Evolutionary conservation across 495 filamentous ascomycete species (phyloP).

Genomic region (Xylaria palmicola): DNA sequence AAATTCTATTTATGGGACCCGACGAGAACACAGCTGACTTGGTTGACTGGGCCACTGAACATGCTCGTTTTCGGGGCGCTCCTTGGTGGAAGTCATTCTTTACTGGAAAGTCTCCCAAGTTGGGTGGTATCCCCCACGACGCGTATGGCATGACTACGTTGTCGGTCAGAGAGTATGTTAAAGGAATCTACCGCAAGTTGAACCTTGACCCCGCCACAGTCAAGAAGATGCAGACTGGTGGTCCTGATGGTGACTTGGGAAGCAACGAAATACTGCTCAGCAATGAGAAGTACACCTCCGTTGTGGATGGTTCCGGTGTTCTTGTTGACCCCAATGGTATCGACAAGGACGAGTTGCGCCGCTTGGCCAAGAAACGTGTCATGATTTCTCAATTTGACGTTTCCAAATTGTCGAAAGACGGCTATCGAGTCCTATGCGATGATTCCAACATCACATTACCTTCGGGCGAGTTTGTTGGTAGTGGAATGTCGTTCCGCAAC

Average conservation of each 20-base stretch:
- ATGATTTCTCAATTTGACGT: slow-evolving; percentile 90
- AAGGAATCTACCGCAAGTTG: slow-evolving; percentile 95
- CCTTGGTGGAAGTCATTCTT: slow-evolving; percentile 99
- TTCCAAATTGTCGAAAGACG: slow-evolving; percentile 79
- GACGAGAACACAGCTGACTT: slow-evolving; percentile 98
- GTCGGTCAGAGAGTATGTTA: slow-evolving; percentile 91
- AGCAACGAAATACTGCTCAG: slow-evolving; percentile 96
- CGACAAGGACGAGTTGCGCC: slow-evolving; percentile 76
- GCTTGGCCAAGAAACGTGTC: slow-evolving; percentile 78
- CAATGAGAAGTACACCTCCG: slow-evolving; percentile 89
- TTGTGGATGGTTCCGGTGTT: slow-evolving; percentile 94
- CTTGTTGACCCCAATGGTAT: slow-evolving; percentile 90
- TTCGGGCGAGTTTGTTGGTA: slow-evolving; percentile 79
- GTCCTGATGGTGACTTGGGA: slow-evolving; percentile 93
- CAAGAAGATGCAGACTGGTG: slow-evolving; percentile 94
- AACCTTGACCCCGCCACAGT: slow-evolving; percentile 80
- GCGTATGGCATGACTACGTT: slow-evolving; percentile 96
- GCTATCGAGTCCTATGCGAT: slow-evolving; percentile 91
- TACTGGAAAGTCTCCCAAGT: slow-evolving; percentile 93
- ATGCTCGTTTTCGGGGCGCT: slow-evolving; percentile 82
- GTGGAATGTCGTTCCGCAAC: slow-evolving; percentile 95
- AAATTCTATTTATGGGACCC: slow-evolving; percentile 97
- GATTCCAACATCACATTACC: slow-evolving; percentile 84
- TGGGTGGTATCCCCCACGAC: slow-evolving; percentile 96
- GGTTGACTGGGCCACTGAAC: slow-evolving; percentile 96